A percentile compares a stretch with the other conserved stretches of the same genome.
Conservation (phyloP, 192 early-diverging fungal genomes). For the Backusella sp. region DNA sequence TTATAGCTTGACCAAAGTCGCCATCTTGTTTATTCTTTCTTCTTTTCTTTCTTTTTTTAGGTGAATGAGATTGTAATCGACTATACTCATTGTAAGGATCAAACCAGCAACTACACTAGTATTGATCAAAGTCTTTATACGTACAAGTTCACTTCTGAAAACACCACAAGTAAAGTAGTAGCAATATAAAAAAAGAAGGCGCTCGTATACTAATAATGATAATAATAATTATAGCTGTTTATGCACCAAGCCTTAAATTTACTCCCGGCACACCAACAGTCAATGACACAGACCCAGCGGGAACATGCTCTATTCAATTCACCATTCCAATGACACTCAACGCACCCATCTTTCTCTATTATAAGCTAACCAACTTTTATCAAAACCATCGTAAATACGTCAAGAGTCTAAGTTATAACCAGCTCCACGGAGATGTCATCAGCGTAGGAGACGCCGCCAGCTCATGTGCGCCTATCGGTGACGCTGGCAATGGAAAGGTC, state of each 20-base stretch:
- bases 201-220: not conserved
- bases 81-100: slow-evolving; percentile 82
- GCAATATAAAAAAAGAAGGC: not conserved
- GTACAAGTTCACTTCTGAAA: slow-evolving; percentile 39
- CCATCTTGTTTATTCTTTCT: not conserved
- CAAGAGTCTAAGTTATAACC: slow-evolving; percentile 80
- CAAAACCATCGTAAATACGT: slow-evolving; percentile 98
- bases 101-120: not conserved
- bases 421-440: slow-evolving; percentile 71
- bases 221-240: slow-evolving; percentile 12
- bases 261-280: not conserved
- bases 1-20: not conserved
- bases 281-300: not conserved
- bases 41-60: slow-evolving; percentile 33
- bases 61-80: slow-evolving; percentile 90
- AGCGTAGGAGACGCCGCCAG: slow-evolving; percentile 36
- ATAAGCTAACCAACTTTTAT: slow-evolving; percentile 96
- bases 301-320: slow-evolving; percentile 70
- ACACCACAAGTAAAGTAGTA: slow-evolving; percentile 30
- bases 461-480: slow-evolving; percentile 60
- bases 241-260: slow-evolving; percentile 19
- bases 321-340: slow-evolving; percentile 66
- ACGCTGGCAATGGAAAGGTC: slow-evolving; percentile 37
- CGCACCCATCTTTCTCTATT: slow-evolving; percentile 89
- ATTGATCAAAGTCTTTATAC: slow-evolving; percentile 15